Conservation (phyloP, 345 rosid genomes). For the Hypericum androsaemum region DNA sequence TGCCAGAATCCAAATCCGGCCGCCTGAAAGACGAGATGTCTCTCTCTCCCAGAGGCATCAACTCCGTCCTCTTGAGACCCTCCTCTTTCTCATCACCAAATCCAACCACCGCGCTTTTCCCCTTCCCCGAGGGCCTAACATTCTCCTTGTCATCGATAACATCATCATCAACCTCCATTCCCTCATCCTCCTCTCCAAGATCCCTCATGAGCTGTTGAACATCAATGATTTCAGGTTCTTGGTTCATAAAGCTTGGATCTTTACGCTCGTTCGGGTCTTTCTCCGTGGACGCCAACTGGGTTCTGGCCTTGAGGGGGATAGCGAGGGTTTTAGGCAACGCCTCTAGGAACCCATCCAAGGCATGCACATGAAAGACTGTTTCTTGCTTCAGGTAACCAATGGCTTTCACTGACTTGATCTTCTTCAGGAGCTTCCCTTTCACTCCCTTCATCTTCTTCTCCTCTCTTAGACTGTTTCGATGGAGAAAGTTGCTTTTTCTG, state of each 20-base stretch:
- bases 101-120: background rate
- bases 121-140: conserved; percentile 23
- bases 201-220: conserved; percentile 39
- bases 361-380: conserved; percentile 44
- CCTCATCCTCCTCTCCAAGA: conserved; percentile 32
- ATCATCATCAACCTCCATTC: conserved; percentile 13
- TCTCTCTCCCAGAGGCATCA: conserved; percentile 35
- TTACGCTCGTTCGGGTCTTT: conserved; percentile 17
- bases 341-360: conserved; percentile 48
- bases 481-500: background rate
- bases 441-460: conserved; percentile 46
- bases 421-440: conserved; percentile 67
- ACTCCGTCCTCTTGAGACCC: conserved; percentile 13
- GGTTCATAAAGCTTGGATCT: background rate
- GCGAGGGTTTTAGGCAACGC: conserved; percentile 21
- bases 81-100: conserved; percentile 13
- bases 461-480: background rate
- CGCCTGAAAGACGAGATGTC: conserved; percentile 46
- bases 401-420: conserved; percentile 50
- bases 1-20: conserved; percentile 58
- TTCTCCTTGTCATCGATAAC: conserved; percentile 51
- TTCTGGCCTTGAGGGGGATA: conserved; percentile 15
- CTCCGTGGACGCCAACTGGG: conserved; percentile 15
- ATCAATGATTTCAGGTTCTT: conserved; percentile 31
- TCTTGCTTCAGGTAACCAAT: conserved; percentile 57